phyloP scores from a whole-genome alignment of 106 monocot genomes.

The Apostasia shenzhenica region DNA sequence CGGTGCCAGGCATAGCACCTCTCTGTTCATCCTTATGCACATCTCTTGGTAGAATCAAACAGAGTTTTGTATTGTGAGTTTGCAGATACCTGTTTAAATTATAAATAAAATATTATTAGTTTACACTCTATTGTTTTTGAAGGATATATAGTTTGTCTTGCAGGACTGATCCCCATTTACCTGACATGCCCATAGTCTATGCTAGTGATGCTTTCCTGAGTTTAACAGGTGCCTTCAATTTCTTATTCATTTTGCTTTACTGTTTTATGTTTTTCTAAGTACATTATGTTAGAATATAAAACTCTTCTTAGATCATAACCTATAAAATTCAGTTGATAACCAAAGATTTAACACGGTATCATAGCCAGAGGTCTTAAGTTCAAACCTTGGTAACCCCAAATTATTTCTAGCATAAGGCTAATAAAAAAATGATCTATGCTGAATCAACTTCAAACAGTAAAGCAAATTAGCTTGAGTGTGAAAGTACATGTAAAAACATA shows the following conservation, averaged over 20 bases:
- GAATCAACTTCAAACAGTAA: too few relatives aligned
- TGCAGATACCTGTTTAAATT: conserved; percentile 20
- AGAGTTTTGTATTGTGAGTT: conserved; percentile 99
- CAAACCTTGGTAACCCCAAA: too few relatives aligned
- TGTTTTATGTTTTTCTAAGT: not conserved
- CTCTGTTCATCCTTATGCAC: conserved; percentile 65
- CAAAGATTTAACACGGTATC: too few relatives aligned
- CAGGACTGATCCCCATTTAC: conserved; percentile 81
- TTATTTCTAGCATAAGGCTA: too few relatives aligned
- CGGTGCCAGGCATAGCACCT: conserved; percentile 21
- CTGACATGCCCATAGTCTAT: conserved; percentile 91
- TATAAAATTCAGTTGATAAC: too few relatives aligned
- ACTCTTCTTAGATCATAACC: too few relatives aligned
- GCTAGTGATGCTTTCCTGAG: conserved; percentile 80
- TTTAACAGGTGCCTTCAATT: conserved; percentile 52
- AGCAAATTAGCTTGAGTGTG: too few relatives aligned
- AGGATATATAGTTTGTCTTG: conserved; percentile 18
- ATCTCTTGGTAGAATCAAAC: conserved; percentile 98
- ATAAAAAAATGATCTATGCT: too few relatives aligned
- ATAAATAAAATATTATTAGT: not conserved
- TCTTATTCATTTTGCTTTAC: not conserved
- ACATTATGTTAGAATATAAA: not conserved
- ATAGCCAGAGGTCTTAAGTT: too few relatives aligned
- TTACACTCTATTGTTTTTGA: not conserved
- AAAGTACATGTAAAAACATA: too few relatives aligned